Evolutionary conservation across 495 filamentous ascomycete species (phyloP), one percentile per base, ranked within the genome.

Genomic region (Aspergillus kassunensis): DNA sequence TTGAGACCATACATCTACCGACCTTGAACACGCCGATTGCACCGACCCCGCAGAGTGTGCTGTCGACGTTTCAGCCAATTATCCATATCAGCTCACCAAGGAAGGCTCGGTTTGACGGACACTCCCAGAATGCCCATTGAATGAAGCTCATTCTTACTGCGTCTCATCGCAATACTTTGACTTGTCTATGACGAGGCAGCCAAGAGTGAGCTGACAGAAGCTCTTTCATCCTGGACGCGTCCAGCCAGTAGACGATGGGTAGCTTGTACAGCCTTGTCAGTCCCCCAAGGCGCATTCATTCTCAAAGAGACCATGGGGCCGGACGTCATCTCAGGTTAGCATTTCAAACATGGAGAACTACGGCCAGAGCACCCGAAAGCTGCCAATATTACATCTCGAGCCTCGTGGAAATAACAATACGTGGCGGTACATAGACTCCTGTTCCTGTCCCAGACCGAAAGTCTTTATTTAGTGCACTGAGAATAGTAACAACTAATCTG

Each of bases 41-140:
- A n/a, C n/a, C n/a, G n/a, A n/a, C 42, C 42, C 42, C 42, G 25
- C 42, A 20, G 42, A 45, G 27, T 45, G 40, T 42, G 40, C 40
- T 42, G 42, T 45, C 25, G 25, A 15, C 11, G 3, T 45, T 16
- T 15, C 27, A 33, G 42, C 27, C 42, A 45, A 33, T 45, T 20
- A 45, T 45, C 16, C 24, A 7, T 44, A n/a, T 30, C 24, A 18
- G 6, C 23, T 44, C 24, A 6, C 41, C 42, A 7, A 45, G 16
- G 23, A 27, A 7, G 0, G 30, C 16, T 46, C 18, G 11, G 15
- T 20, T 33, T 45, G 43, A 33, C 18, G 34, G 9, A 18, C 25
- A 18, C 18, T 19, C 43, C 15, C n/a, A 20, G 27, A 24, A 15
- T n/a, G n/a, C 12, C 23, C 21, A 25, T 42, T 11, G 11, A 25